Conservation (phyloP, 1,284 basidiomycete genomes). For the Ustilago hordei region DNA sequence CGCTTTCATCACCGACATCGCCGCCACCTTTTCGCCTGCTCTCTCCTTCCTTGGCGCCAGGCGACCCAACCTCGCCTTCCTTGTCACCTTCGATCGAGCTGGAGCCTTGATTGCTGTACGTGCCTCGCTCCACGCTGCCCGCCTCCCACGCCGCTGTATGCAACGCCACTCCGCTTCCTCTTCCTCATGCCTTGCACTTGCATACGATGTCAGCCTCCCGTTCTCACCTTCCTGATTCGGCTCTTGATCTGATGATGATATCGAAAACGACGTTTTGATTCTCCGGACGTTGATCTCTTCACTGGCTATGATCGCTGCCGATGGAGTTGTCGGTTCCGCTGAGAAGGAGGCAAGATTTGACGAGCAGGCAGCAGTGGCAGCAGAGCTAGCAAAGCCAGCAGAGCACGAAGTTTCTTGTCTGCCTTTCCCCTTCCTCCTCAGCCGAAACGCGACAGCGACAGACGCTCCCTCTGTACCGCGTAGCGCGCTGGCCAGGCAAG, state of each 20-base stretch:
- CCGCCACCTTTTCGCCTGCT: neutral
- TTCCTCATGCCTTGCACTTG: neutral
- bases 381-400: neutral
- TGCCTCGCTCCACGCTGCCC: neutral
- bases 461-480: neutral
- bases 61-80: neutral
- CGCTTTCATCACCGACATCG: neutral
- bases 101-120: neutral
- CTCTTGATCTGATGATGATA: neutral
- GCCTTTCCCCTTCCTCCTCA: neutral
- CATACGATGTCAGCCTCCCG: constrained; percentile 2
- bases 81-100: neutral
- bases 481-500: neutral
- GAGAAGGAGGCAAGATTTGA: neutral
- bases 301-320: neutral
- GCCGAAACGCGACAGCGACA: neutral
- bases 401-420: neutral
- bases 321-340: neutral
- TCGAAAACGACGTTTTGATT: neutral
- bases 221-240: neutral
- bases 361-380: neutral
- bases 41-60: neutral
- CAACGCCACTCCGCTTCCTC: constrained; percentile 1
- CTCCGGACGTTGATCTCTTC: neutral
- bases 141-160: neutral